phyloP scores from a whole-genome alignment of 495 filamentous ascomycete species.

The Hypomontagnella submonticulosa region DNA sequence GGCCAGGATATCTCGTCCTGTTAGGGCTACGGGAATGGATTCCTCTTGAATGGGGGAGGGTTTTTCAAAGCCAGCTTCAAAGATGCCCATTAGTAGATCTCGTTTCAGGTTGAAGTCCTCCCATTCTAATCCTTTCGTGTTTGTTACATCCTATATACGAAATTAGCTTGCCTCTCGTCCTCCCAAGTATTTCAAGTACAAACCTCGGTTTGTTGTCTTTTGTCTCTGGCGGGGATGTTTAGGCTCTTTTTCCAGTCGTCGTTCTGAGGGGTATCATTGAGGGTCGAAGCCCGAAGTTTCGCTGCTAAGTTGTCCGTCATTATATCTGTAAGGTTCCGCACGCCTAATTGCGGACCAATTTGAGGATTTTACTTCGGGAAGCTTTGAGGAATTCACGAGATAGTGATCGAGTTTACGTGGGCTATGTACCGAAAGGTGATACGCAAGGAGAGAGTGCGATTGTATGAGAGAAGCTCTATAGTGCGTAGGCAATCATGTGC shows the following conservation, averaged over 20 bases:
- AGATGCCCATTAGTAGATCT: conserved; percentile 97
- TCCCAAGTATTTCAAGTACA: conserved; percentile 39
- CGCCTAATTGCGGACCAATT: not conserved
- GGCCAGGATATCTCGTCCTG: conserved; percentile 93
- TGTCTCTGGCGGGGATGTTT: conserved; percentile 83
- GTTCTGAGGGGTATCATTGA: conserved; percentile 69
- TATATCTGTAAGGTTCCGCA: conserved; percentile 17
- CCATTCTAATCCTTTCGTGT: conserved; percentile 96
- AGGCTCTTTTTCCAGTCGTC: conserved; percentile 82
- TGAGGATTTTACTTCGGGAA: conserved; percentile 2
- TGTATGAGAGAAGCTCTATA: conserved; percentile 15
- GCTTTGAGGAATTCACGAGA: conserved; percentile 4
- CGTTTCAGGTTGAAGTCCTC: conserved; percentile 96
- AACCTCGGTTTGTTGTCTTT: conserved; percentile 93
- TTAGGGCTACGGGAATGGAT: conserved; percentile 94
- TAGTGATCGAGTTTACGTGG: conserved; percentile 3
- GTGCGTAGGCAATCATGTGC: conserved; percentile 9
- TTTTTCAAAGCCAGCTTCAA: conserved; percentile 98
- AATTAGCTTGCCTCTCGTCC: conserved; percentile 15
- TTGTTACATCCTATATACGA: conserved; percentile 84
- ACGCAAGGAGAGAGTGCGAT: conserved; percentile 11
- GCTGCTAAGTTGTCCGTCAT: conserved; percentile 69
- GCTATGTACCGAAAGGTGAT: conserved; percentile 15
- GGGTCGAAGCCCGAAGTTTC: conserved; percentile 75
- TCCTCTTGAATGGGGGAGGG: conserved; percentile 99